Base-by-base conservation (phyloP, 2,329 filamentous ascomycete genomes). In the Teratosphaeria pseudoeucalypti region DNA sequence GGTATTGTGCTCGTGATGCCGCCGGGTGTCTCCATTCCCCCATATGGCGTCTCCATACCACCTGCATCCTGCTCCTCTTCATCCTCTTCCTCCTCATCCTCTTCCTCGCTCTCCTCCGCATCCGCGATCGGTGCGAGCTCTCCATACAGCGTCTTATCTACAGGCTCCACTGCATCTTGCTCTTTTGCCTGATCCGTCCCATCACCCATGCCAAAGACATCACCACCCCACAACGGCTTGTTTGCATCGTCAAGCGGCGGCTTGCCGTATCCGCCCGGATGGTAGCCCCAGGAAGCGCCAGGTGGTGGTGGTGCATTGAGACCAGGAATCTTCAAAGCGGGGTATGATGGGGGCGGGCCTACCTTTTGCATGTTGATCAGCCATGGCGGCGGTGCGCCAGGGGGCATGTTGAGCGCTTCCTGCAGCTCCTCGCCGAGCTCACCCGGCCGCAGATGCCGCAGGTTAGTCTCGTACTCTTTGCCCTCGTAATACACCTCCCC, bases 401-500 rank as follows among this genome's bases (percentile, higher is more conserved):
- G 89, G 26, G 91, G 89, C 78, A 99, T 97, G 68, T 90, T 94
- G 1, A 99, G 82, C 5, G 94, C 92, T 71, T 97, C 92, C 70
- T 90, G 92, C 49, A 96, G 81, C 67, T 90, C 86, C 58, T 97
- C 90, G 66, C 87, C 94, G 55, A 97, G 75, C 67, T 97, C 92
- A 39, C 94, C 94, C 1, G 94, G 90, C 64, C 91, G 86, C 61
- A 96, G 83, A 75, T 96, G 89, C 67, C 89, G 87, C 64, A 95
- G 82, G 72, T 97, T 95, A 0, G 94, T 96, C 75, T 99, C 94
- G 71, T 90, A 94, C 73, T 99, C 94, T 74, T 99, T 99, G 71
- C 94, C 94, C 75, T 99, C 94, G 73, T 97, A 97, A 75, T 99
- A 99, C n/a, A 99, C 92, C 74, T 99, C 94, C 49, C 94, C 94